Evolutionary conservation across 1,139 yeast species (phyloP), one percentile per base, ranked within the genome.

Genomic region (Waltiozyma sp.): DNA sequence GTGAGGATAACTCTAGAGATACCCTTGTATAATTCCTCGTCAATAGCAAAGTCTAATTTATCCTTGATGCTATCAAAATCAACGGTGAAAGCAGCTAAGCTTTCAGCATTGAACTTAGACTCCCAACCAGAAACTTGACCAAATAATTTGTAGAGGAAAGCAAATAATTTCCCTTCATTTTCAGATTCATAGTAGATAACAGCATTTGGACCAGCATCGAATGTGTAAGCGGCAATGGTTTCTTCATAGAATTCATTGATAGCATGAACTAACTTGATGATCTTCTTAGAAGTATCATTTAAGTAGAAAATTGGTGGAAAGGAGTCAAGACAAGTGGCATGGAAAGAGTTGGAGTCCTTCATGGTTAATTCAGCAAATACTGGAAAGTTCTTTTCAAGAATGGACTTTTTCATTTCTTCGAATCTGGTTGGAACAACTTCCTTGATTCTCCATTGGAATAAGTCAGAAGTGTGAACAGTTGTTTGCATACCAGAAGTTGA

Each of bases 181-280:
- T 78, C 69, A 52, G 73, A 73, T 59, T 82, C 78, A 61, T 89
- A 91, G 68, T 91, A 91, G 49, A 91, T 75, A 41, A 91, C 99
- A 14, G 96, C 95, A 65, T 91, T 91, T 61, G 99, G 98, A 58
- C 99, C 99, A 36, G 99, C 99, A 63, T 91, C 99, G 59, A 84
- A 91, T 3, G 99, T 93, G 64, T 91, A 91, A 34, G 97, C 97
- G 21, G 95, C 96, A 43, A 88, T 71, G 16, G 73, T 72, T 54
- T 73, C 69, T 41, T 84, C 84, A 50, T 73, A 80, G 43, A 61
- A 60, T 50, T 72, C 80, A 60, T 91, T 91, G 61, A 91, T 77
- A 45, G 72, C 69, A 62, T 91, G 95, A 34, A 89, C 75, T 45
- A 88, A 70, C 55, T 84, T 85, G 54, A 93, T 85, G 58, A 89